phyloP scores from a whole-genome alignment of 768 basidiomycete species.

The Macrolepiota fuliginosa region DNA sequence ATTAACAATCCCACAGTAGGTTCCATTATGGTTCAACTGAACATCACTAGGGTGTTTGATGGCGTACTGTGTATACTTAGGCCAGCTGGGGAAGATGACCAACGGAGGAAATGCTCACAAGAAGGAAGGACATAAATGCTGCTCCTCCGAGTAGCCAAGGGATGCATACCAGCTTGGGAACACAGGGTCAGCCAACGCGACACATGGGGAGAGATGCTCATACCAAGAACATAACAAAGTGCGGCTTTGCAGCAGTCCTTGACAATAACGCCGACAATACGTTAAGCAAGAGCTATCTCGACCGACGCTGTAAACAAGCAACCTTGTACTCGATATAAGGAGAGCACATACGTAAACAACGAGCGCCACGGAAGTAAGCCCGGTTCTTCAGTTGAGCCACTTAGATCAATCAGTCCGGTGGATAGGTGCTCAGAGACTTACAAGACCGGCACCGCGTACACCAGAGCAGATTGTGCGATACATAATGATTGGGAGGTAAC shows the following conservation, averaged over 20 bases:
- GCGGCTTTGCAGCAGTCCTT: neutral
- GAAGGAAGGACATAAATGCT: slow-evolving; percentile 1
- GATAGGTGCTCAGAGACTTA: slow-evolving; percentile 12
- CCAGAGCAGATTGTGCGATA: slow-evolving; percentile 25
- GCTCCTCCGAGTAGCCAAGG: slow-evolving; percentile 1
- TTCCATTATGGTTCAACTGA: slow-evolving; percentile 5
- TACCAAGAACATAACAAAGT: neutral
- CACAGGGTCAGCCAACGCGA: neutral
- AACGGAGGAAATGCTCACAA: neutral
- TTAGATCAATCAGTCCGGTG: neutral
- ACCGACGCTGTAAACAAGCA: neutral
- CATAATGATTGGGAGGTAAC: slow-evolving; percentile 23
- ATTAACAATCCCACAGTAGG: slow-evolving; percentile 2
- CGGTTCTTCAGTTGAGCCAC: slow-evolving; percentile 17
- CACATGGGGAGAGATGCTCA: neutral
- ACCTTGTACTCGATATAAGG: too few species aligned
- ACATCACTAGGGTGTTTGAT: slow-evolving; percentile 8
- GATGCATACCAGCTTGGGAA: neutral
- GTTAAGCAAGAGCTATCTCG: neutral
- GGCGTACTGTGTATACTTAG: neutral
- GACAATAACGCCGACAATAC: neutral
- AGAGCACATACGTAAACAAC: slow-evolving; percentile 20
- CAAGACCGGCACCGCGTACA: slow-evolving; percentile 30
- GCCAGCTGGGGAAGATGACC: neutral
- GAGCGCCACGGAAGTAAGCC: slow-evolving; percentile 25